Conservation (phyloP, 1,139 yeast species). For the Lodderomyces orthopsilosis region DNA sequence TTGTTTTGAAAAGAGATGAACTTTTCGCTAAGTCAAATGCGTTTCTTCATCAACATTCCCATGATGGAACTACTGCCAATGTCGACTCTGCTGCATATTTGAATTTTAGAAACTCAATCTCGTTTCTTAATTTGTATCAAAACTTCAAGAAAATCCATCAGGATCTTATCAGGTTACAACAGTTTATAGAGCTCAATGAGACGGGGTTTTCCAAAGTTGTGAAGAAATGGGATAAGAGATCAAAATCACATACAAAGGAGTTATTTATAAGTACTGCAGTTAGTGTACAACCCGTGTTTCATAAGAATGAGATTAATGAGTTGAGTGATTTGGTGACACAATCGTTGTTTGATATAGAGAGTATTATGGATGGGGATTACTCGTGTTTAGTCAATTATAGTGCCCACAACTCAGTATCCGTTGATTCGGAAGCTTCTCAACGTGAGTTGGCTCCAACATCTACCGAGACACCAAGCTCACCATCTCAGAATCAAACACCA, state of each 20-base stretch:
- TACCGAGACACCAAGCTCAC: not conserved
- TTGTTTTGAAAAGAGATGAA: conserved; percentile 69
- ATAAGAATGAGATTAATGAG: conserved; percentile 80
- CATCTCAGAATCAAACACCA: conserved; percentile 6
- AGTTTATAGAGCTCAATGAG: conserved; percentile 89
- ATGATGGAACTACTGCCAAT: conserved; percentile 9
- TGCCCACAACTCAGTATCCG: not conserved
- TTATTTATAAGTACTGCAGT: conserved; percentile 88
- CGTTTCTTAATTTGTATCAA: conserved; percentile 62
- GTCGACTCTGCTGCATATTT: conserved; percentile 16
- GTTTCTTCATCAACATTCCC: conserved; percentile 26
- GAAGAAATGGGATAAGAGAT: conserved; percentile 96
- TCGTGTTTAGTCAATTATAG: conserved; percentile 14
- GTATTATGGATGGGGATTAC: conserved; percentile 76
- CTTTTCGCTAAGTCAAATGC: conserved; percentile 41
- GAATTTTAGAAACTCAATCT: conserved; percentile 41
- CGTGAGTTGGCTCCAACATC: not conserved
- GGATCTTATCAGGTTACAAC: conserved; percentile 83
- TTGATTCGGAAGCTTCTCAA: not conserved
- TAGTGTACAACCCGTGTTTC: conserved; percentile 94
- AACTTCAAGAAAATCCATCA: conserved; percentile 87
- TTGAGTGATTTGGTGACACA: conserved; percentile 80
- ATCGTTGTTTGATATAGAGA: conserved; percentile 78
- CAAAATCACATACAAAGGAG: conserved; percentile 92
- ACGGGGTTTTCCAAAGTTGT: conserved; percentile 94